Conservation (phyloP, 345 rosid species). For the Hevea brasiliensis region DNA sequence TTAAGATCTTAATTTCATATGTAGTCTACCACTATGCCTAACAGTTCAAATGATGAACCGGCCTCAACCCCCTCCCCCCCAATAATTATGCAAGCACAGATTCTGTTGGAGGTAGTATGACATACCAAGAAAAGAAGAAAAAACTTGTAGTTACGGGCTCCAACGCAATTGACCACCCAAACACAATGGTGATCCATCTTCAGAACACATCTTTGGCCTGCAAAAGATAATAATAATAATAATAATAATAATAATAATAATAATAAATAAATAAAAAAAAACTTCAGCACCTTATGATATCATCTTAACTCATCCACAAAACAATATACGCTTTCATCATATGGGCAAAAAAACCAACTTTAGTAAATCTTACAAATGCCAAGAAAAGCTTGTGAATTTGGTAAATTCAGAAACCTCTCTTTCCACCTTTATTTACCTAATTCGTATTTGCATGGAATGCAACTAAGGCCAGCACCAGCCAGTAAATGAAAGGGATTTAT, state of each 20-base stretch:
- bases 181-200: slow-evolving; percentile 99
- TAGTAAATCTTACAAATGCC: background rate
- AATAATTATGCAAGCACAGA: background rate
- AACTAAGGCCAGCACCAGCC: background rate
- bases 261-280: background rate
- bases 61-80: too few relatives aligned
- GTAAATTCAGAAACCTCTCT: background rate
- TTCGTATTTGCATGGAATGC: background rate
- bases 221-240: slow-evolving; percentile 9
- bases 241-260: too few relatives aligned
- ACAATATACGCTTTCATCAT: background rate
- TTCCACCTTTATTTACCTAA: background rate
- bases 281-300: background rate
- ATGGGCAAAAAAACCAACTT: background rate
- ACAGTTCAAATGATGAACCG: background rate
- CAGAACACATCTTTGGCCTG: slow-evolving; percentile 92
- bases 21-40: background rate
- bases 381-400: background rate
- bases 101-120: background rate
- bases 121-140: slow-evolving; percentile 95
- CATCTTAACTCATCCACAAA: background rate
- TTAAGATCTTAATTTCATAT: background rate
- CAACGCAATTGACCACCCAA: slow-evolving; percentile 98
- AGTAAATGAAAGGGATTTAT: background rate
- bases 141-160: slow-evolving; percentile 83